These are phyloP conservation scores for Thelephora ganbajun DNA, from an alignment of 768 basidiomycete species.

Conservation along the genomic window DNA sequence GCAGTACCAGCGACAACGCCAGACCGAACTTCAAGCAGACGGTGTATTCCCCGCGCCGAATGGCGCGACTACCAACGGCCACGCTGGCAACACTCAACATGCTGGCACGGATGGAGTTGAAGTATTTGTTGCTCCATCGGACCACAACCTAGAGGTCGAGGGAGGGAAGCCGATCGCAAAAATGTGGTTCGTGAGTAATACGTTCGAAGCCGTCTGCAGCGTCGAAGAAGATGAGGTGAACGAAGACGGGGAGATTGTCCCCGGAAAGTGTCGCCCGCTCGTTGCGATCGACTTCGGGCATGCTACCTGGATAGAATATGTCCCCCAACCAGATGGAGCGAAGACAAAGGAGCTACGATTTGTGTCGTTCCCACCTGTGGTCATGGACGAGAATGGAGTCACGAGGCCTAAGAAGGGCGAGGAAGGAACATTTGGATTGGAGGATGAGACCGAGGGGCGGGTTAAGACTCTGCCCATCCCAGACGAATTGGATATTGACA, in stretches of 20 bases:
- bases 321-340: slow-evolving; percentile 13
- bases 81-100: neutral
- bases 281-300: slow-evolving; percentile 84
- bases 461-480: slow-evolving; percentile 54
- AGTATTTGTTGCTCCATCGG: too few relatives aligned
- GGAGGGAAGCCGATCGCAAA: slow-evolving; percentile 45
- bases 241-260: slow-evolving; percentile 19
- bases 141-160: slow-evolving; percentile 1
- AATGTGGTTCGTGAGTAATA: slow-evolving; percentile 56
- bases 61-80: neutral
- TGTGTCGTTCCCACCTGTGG: slow-evolving; percentile 53
- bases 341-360: slow-evolving; percentile 31
- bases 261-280: slow-evolving; percentile 47
- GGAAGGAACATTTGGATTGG: slow-evolving; percentile 9
- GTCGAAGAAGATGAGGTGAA: slow-evolving; percentile 26
- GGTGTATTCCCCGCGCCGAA: neutral
- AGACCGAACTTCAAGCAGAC: neutral
- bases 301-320: slow-evolving; percentile 69
- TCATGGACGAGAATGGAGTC: slow-evolving; percentile 17
- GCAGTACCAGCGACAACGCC: neutral
- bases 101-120: neutral
- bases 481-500: slow-evolving; percentile 46
- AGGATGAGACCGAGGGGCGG: slow-evolving; percentile 25
- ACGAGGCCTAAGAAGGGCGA: slow-evolving; percentile 3
- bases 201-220: slow-evolving; percentile 62